Evolutionary conservation across 1,284 basidiomycete genomes (phyloP).

Genomic region (Amylostereum areolatum): DNA sequence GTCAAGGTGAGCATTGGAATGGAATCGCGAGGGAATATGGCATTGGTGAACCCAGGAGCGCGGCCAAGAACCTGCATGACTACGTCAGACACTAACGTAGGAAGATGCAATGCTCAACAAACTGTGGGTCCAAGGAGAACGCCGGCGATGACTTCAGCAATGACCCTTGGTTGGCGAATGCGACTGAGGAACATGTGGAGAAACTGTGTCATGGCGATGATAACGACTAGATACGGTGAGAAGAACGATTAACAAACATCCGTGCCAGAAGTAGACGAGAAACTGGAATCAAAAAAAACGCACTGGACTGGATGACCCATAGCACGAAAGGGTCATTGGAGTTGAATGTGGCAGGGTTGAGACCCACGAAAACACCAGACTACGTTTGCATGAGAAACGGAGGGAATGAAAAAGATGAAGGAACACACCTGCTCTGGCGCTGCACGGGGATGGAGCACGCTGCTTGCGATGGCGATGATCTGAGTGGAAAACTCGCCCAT

Average conservation of each 20-base stretch:
- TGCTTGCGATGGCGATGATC: constrained; percentile 24
- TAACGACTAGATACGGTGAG: constrained; percentile 43
- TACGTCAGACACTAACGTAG: too few relatives aligned
- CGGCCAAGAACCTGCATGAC: constrained; percentile 42
- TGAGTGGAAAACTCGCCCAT: constrained; percentile 39
- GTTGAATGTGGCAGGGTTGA: constrained; percentile 61
- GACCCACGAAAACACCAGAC: constrained; percentile 60
- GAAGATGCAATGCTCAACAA: too few relatives aligned
- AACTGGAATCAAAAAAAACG: constrained; percentile 14
- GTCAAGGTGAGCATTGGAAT: constrained; percentile 78
- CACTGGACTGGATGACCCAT: constrained; percentile 79
- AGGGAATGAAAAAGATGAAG: background rate
- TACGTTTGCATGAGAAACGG: constrained; percentile 13
- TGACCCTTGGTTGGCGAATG: constrained; percentile 81
- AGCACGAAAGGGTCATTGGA: constrained; percentile 64
- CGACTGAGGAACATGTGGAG: constrained; percentile 57
- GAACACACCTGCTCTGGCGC: constrained; percentile 41
- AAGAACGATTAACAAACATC: background rate
- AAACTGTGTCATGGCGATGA: constrained; percentile 70
- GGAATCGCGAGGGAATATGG: constrained; percentile 73
- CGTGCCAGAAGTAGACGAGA: background rate
- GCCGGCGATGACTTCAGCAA: constrained; percentile 84
- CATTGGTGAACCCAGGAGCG: constrained; percentile 63
- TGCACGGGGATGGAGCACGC: constrained; percentile 21
- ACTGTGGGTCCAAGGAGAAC: constrained; percentile 76